Base-by-base conservation (phyloP, 805 yeast species). In the Torulaspora microellipsoides region DNA sequence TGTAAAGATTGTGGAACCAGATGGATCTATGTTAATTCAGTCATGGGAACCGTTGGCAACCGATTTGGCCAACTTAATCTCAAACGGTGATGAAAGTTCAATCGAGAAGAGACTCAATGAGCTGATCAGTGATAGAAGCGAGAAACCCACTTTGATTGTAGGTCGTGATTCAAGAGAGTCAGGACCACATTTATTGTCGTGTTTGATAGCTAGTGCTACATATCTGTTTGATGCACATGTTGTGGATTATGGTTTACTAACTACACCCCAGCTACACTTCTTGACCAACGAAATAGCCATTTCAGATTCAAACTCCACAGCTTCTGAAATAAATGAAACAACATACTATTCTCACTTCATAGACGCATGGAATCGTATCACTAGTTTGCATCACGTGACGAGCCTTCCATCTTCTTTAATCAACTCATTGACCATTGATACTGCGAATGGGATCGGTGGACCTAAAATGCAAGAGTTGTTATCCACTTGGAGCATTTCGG, bases 391-490 rank as follows among this genome's bases (percentile, higher is more conserved):
- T 36, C 42, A 38, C 15, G 42, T 59, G 31, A 35, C 37, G 7
- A 23, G 40, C 8, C 45, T 54, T 8, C 42, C 38, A 15, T n/a
- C 35, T n/a, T 17, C 31, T 2, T 15, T 34, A 29, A 32, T 35
- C 17, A 27, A 25, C 30, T 41, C 28, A 30, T 71, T 90, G 52
- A 76, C 81, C 2, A 78, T 93, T 14, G 99, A 93, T 67, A 81
- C 89, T 31, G 99, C 99, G 7, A 93, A 93, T 61, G 99, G 99
- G n/a, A 86, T 93, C 31, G 99, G 99, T 13, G 95, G 89, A 1
- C 85, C 86, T 15, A 84, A 85, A 59, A 70, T 81, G 23, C 56
- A 63, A 17, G 68, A 71, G 17, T 66, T 90, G 45, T 66, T 77
- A 17, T 38, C 46, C 14, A 27, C 38, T 13, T 62, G 66, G 28